phyloP scores from a whole-genome alignment of 257 asterid genomes.

The Agastache rugosa region DNA sequence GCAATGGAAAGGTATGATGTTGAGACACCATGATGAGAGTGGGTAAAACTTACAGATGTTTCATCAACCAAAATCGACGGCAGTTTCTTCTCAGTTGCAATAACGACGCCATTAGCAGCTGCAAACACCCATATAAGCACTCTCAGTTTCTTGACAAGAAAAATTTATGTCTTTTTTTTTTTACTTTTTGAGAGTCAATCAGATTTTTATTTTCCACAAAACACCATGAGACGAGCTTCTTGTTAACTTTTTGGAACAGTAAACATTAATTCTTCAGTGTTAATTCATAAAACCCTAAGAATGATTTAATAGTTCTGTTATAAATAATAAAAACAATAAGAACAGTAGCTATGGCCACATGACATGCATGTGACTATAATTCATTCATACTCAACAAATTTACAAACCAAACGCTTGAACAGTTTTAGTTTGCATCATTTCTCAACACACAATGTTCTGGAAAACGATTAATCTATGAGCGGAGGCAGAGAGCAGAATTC shows the following conservation, averaged over 20 bases:
- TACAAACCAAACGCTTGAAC: not conserved
- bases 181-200: not conserved
- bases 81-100: constrained; percentile 94
- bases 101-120: constrained; percentile 94
- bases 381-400: not conserved
- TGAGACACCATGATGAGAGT: constrained; percentile 9
- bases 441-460: not conserved
- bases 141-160: constrained; percentile 13
- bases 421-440: not conserved
- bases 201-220: not conserved
- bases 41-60: constrained; percentile 72
- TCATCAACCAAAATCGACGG: constrained; percentile 99
- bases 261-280: not conserved
- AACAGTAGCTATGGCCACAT: not conserved
- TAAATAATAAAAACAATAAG: not conserved
- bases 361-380: not conserved
- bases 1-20: not conserved
- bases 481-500: not conserved
- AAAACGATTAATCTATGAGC: not conserved
- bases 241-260: not conserved
- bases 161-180: not conserved
- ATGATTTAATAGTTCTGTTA: not conserved
- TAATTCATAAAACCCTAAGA: not conserved
- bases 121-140: constrained; percentile 35
- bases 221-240: not conserved